A percentile compares a stretch with the other conserved stretches of the same genome.
These are phyloP conservation scores for Hibiscus tridactylites DNA, from an alignment of 345 rosid genomes.

Conservation along the genomic window DNA sequence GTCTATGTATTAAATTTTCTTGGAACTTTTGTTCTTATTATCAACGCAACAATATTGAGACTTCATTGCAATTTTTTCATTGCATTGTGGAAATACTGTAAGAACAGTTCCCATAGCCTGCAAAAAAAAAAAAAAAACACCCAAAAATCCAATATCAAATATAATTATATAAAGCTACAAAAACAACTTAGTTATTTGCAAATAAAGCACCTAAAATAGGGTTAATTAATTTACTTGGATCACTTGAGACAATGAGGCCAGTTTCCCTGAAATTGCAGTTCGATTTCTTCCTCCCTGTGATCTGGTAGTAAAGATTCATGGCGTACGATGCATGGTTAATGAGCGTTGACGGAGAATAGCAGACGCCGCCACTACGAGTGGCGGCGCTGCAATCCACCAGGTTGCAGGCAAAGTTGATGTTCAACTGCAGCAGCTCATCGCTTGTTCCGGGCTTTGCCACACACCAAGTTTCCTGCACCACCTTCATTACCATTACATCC, in stretches of 20 bases:
- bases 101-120: background rate
- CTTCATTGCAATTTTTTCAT: background rate
- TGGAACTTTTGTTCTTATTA: background rate
- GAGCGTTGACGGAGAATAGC: conserved; percentile 12
- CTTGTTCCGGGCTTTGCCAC: conserved; percentile 12
- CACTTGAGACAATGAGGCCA: background rate
- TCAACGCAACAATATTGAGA: too few relatives aligned
- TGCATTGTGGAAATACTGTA: background rate
- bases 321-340: conserved; percentile 20
- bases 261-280: background rate
- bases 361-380: conserved; percentile 6
- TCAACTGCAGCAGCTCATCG: background rate
- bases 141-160: background rate
- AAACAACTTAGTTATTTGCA: background rate
- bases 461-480: conserved; percentile 13
- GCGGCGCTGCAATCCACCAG: conserved; percentile 4
- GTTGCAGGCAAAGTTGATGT: conserved; percentile 15
- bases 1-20: background rate
- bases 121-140: background rate
- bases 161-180: background rate
- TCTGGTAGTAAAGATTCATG: conserved; percentile 23
- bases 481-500: background rate
- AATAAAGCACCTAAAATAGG: background rate
- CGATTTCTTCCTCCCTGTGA: background rate
- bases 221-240: conserved; percentile 14